phyloP scores from a whole-genome alignment of 768 basidiomycete genomes.

The Termitomyces eurrhizus region DNA sequence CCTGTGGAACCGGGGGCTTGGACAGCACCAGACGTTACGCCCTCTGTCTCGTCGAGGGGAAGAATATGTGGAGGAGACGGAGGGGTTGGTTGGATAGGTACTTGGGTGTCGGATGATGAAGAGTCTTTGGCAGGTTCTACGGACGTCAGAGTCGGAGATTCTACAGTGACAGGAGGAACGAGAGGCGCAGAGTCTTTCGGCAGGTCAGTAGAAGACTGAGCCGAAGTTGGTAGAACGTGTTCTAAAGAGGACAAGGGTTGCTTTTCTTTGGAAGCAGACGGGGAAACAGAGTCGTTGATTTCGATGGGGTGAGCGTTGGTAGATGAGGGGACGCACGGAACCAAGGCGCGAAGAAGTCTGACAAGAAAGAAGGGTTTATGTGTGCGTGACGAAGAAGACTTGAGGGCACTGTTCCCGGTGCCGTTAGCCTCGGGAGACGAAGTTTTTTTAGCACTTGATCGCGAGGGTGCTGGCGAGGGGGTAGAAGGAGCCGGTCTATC shows the following conservation, averaged over 20 bases:
- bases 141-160: constrained; percentile 9
- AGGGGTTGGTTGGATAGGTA: constrained; percentile 33
- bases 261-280: constrained; percentile 27
- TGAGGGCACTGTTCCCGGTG: constrained; percentile 17
- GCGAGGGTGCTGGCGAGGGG: constrained; percentile 11
- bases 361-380: constrained; percentile 54
- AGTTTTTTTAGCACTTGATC: constrained; percentile 7
- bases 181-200: constrained; percentile 4
- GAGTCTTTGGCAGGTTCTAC: constrained; percentile 8
- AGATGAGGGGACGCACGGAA: constrained; percentile 63
- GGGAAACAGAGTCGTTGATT: constrained; percentile 26
- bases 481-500: constrained; percentile 13
- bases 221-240: constrained; percentile 4
- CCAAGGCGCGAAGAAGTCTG: constrained; percentile 55
- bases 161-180: constrained; percentile 3
- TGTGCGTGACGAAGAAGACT: constrained; percentile 11
- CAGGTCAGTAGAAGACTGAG: constrained; percentile 1
- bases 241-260: constrained; percentile 11
- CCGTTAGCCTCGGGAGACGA: constrained; percentile 15
- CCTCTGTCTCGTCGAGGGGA: constrained; percentile 76
- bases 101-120: constrained; percentile 23
- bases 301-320: constrained; percentile 42
- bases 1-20: constrained; percentile 86
- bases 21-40: constrained; percentile 87
- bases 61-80: constrained; percentile 27